phyloP scores from a whole-genome alignment of 306 rosid genomes.

The Glycine soja region DNA sequence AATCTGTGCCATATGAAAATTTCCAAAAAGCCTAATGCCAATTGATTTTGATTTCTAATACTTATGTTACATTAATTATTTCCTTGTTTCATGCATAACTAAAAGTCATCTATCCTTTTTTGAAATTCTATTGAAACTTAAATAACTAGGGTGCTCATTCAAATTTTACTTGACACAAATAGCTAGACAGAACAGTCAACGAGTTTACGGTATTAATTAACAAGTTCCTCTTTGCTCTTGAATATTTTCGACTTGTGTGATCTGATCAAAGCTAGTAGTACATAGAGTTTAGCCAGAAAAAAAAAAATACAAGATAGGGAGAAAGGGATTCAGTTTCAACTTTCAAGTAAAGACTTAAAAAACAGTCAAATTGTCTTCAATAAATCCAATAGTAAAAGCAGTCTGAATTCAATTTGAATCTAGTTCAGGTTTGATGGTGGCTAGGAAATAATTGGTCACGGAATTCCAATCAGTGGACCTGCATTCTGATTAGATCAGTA shows the following conservation, averaged over 20 bases:
- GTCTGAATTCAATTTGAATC: background rate
- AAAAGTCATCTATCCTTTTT: background rate
- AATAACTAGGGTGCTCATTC: too few species aligned
- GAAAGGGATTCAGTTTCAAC: background rate
- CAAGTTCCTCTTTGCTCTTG: background rate
- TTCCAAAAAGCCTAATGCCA: background rate
- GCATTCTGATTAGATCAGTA: slow-evolving; percentile 5
- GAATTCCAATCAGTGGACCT: slow-evolving; percentile 3
- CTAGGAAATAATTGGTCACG: slow-evolving; percentile 25
- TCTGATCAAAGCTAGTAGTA: slow-evolving; percentile 1
- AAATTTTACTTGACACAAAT: background rate
- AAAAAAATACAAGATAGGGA: background rate
- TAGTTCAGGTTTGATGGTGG: slow-evolving; percentile 21
- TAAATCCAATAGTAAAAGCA: slow-evolving; percentile 25
- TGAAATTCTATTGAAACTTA: background rate
- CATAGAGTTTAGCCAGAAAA: background rate
- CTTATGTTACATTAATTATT: background rate
- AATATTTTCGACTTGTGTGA: too few species aligned
- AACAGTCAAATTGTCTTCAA: background rate
- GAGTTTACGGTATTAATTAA: background rate
- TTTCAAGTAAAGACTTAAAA: background rate
- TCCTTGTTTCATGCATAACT: background rate
- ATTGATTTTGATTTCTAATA: too few species aligned
- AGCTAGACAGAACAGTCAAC: background rate
- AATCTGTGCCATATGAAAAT: background rate